Evolutionary conservation across 176 grass and related monocot species (phyloP).

Genomic region (Phoenix dactylifera): DNA sequence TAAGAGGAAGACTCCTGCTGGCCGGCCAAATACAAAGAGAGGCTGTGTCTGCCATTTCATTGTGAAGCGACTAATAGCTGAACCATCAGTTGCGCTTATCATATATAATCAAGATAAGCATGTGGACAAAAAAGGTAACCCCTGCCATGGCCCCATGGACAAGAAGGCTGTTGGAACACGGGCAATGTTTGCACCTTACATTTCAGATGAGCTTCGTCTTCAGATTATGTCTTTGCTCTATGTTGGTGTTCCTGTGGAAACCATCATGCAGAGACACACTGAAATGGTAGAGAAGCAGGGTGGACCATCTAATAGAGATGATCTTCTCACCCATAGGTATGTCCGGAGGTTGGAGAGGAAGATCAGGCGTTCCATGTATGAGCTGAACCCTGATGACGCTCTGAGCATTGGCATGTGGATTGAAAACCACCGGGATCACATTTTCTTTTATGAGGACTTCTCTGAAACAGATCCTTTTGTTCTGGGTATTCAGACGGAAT

Average conservation of each 20-base stretch:
- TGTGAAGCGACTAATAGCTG: constrained; percentile 87
- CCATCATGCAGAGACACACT: constrained; percentile 91
- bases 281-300: constrained; percentile 72
- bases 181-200: constrained; percentile 92
- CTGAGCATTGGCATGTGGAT: constrained; percentile 63
- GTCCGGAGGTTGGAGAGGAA: constrained; percentile 92
- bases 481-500: constrained; percentile 89
- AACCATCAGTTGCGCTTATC: constrained; percentile 82
- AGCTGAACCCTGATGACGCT: constrained; percentile 70
- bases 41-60: constrained; percentile 98
- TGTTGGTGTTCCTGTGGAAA: constrained; percentile 87
- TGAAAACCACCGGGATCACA: constrained; percentile 63
- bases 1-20: constrained; percentile 75
- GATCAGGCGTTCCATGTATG: constrained; percentile 63
- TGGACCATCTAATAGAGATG: constrained; percentile 82
- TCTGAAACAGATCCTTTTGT: constrained; percentile 63
- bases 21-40: constrained; percentile 93
- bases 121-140: constrained; percentile 78
- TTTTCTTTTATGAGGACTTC: constrained; percentile 89
- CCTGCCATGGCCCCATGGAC: constrained; percentile 91
- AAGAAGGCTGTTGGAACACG: constrained; percentile 75
- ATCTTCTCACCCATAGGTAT: constrained; percentile 97
- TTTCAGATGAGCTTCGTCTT: constrained; percentile 80
- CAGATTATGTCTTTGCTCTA: constrained; percentile 83
- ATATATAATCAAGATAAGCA: constrained; percentile 99